Conservation (phyloP, 345 rosid species). For the Populus nigra region DNA sequence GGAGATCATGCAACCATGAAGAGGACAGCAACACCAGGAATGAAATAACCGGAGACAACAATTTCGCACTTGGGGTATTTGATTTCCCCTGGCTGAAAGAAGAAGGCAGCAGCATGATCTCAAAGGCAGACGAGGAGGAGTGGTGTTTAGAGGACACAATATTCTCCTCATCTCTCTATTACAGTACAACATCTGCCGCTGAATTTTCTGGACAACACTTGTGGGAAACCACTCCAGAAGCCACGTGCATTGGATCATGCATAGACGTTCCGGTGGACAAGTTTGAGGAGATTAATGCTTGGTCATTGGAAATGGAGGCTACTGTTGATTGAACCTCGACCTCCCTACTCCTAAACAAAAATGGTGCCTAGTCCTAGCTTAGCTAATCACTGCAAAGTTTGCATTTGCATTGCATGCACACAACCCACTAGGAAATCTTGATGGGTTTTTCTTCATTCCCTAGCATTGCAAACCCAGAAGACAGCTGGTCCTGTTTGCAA, state of each 20-base stretch:
- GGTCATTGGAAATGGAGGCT: slow-evolving; percentile 43
- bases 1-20: not conserved
- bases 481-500: not conserved
- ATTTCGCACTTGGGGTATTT: slow-evolving; percentile 41
- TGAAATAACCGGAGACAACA: not conserved
- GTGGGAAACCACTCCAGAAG: slow-evolving; percentile 9
- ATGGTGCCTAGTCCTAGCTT: not conserved
- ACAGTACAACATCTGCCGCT: not conserved
- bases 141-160: slow-evolving; percentile 37
- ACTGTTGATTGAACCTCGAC: slow-evolving; percentile 36
- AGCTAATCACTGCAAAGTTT: not conserved
- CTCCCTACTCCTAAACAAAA: slow-evolving; percentile 9
- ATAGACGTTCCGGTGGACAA: slow-evolving; percentile 13
- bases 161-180: slow-evolving; percentile 20
- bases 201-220: slow-evolving; percentile 19
- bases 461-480: not conserved
- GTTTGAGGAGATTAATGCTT: slow-evolving; percentile 35
- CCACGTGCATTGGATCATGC: not conserved
- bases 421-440: not conserved
- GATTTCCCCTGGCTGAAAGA: slow-evolving; percentile 68
- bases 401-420: not conserved
- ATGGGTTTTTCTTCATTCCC: not conserved
- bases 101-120: slow-evolving; percentile 34
- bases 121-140: slow-evolving; percentile 32
- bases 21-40: not conserved